Percentiles rank a stretch among this genome's conserved stretches.
phyloP scores from a whole-genome alignment of 306 rosid genomes.

The Quercus rubra region DNA sequence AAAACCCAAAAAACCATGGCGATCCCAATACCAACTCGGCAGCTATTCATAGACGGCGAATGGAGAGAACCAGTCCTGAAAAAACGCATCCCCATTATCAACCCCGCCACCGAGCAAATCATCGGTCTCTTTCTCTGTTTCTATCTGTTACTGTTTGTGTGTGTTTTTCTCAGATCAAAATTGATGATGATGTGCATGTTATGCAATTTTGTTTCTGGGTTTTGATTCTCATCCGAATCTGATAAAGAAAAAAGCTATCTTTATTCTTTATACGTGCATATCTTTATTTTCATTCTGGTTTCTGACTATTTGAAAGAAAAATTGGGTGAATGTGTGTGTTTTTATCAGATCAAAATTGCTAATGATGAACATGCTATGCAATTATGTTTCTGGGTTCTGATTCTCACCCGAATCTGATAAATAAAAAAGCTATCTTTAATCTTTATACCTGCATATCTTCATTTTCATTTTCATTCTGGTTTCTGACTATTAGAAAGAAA shows the following conservation, averaged over 20 bases:
- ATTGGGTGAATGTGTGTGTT: not conserved
- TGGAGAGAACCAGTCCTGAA: slow-evolving; percentile 69
- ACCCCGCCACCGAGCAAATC: slow-evolving; percentile 63
- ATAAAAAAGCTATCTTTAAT: too few relatives aligned
- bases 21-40: slow-evolving; percentile 52
- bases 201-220: too few relatives aligned
- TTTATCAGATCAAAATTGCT: not conserved
- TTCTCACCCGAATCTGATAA: too few relatives aligned
- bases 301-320: too few relatives aligned
- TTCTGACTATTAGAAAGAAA: too few relatives aligned
- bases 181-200: not conserved
- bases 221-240: too few relatives aligned
- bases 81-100: slow-evolving; percentile 79
- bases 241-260: too few relatives aligned
- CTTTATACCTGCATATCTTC: too few relatives aligned
- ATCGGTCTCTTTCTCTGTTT: slow-evolving; percentile 46
- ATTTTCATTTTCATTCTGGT: too few relatives aligned
- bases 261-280: too few relatives aligned
- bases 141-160: not conserved
- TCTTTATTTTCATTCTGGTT: too few relatives aligned
- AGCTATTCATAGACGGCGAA: slow-evolving; percentile 77
- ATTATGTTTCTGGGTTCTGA: too few relatives aligned
- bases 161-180: not conserved
- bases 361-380: not conserved
- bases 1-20: slow-evolving; percentile 40